A percentile compares a stretch with the other conserved stretches of the same genome.
Evolutionary conservation across 768 basidiomycete genomes (phyloP).

Genomic region (Amanita phalloides): DNA sequence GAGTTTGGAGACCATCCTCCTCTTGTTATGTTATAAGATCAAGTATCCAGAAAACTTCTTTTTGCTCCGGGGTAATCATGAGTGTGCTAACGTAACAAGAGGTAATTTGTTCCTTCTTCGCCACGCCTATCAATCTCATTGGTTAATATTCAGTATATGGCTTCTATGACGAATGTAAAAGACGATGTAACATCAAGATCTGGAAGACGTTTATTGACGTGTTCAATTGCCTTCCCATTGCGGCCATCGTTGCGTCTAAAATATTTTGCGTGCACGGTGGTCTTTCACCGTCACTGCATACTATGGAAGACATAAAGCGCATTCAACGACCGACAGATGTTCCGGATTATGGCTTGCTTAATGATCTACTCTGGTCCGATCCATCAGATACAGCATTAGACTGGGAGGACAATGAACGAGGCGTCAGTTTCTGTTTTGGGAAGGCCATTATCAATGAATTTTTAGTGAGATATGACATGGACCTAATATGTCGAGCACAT

Average conservation of each 20-base stretch:
- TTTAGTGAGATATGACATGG: constrained; percentile 93
- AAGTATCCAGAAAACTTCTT: constrained; percentile 99
- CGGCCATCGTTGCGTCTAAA: constrained; percentile 96
- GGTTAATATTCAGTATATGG: constrained; percentile 67
- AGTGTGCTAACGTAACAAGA: constrained; percentile 98
- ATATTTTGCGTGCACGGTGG: constrained; percentile 99
- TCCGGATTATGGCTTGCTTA: constrained; percentile 94
- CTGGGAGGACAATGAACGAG: constrained; percentile 99
- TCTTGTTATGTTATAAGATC: constrained; percentile 97
- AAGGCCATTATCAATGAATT: constrained; percentile 97
- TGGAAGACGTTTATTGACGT: constrained; percentile 99
- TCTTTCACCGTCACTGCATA: constrained; percentile 81
- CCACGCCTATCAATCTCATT: constrained; percentile 8
- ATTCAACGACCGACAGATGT: constrained; percentile 98
- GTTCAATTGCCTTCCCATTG: constrained; percentile 98
- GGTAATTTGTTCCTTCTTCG: constrained; percentile 33
- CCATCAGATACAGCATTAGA: constrained; percentile 95
- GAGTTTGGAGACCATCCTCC: constrained; percentile 93
- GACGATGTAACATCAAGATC: constrained; percentile 97
- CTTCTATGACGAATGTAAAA: constrained; percentile 99
- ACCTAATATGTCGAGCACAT: constrained; percentile 97
- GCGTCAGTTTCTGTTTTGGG: constrained; percentile 98
- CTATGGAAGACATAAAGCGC: constrained; percentile 98
- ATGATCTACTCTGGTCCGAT: constrained; percentile 97
- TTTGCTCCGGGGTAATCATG: constrained; percentile 94